A percentile compares a stretch with the other conserved stretches of the same genome.
Conservation (phyloP, 208 protist species). For the Trypanosoma platydactyli region DNA sequence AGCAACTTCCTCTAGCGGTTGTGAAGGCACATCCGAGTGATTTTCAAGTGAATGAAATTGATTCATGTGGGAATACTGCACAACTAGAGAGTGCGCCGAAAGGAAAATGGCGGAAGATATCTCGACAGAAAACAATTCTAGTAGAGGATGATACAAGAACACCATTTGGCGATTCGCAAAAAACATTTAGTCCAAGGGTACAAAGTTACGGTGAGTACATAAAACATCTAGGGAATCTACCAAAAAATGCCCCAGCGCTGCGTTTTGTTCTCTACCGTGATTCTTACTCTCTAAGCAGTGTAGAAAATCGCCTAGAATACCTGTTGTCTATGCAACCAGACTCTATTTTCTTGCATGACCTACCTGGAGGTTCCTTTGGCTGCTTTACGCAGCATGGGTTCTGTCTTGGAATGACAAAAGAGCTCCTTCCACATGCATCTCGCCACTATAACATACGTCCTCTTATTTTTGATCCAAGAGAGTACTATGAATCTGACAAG, state of each 20-base stretch:
- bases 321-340: constrained; percentile 48
- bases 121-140: constrained; percentile 53
- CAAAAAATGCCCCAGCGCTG: constrained; percentile 48
- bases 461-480: constrained; percentile 69
- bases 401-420: constrained; percentile 68
- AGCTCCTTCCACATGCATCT: constrained; percentile 74
- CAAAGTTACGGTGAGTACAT: constrained; percentile 83
- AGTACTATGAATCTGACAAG: constrained; percentile 34
- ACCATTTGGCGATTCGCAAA: constrained; percentile 65
- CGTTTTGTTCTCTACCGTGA: constrained; percentile 82
- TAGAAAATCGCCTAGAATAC: constrained; percentile 76
- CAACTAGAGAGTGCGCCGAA: constrained; percentile 50
- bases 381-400: constrained; percentile 70
- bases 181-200: constrained; percentile 55
- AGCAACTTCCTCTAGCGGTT: constrained; percentile 38
- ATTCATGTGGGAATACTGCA: constrained; percentile 34
- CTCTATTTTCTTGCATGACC: constrained; percentile 42
- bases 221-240: constrained; percentile 48
- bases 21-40: constrained; percentile 69
- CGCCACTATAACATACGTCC: constrained; percentile 82
- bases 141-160: constrained; percentile 58
- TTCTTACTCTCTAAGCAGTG: constrained; percentile 37
- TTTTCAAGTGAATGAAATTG: constrained; percentile 76
- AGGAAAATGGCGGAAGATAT: constrained; percentile 79
- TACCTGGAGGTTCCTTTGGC: constrained; percentile 61